phyloP scores from a whole-genome alignment of 1,284 basidiomycete genomes.

The Polyporus tsugae region DNA sequence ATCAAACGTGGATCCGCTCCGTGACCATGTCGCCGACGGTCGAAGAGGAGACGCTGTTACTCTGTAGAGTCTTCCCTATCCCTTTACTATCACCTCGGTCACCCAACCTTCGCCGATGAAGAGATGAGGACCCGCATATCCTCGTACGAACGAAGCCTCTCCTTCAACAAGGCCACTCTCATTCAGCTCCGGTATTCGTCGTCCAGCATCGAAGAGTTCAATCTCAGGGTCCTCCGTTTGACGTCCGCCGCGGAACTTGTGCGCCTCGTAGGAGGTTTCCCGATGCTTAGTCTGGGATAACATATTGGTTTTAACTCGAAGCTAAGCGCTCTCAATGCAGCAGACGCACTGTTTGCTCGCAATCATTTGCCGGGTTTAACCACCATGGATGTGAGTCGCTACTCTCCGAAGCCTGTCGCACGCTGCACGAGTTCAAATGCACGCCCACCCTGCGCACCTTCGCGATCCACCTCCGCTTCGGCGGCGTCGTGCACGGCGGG shows the following conservation, averaged over 20 bases:
- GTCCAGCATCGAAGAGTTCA: not conserved
- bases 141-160: not conserved
- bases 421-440: slow-evolving; percentile 1
- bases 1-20: not conserved
- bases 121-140: not conserved
- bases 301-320: not conserved
- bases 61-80: not conserved
- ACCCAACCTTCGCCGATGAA: slow-evolving; percentile 2
- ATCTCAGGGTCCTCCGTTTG: not conserved
- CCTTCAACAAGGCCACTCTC: not conserved
- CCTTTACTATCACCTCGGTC: not conserved
- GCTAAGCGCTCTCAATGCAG: not conserved
- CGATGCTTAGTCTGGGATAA: slow-evolving; percentile 1
- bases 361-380: not conserved
- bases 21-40: not conserved
- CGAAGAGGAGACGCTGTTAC: not conserved
- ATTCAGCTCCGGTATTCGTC: not conserved
- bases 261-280: not conserved
- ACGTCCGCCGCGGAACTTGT: slow-evolving; percentile 2
- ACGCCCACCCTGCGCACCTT: not conserved
- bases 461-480: not conserved
- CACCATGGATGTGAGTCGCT: not conserved
- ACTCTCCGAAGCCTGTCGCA: not conserved
- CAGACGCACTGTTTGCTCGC: not conserved
- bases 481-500: not conserved